Evolutionary conservation across 805 yeast species (phyloP).

Genomic region (Brettanomyces sp.): DNA sequence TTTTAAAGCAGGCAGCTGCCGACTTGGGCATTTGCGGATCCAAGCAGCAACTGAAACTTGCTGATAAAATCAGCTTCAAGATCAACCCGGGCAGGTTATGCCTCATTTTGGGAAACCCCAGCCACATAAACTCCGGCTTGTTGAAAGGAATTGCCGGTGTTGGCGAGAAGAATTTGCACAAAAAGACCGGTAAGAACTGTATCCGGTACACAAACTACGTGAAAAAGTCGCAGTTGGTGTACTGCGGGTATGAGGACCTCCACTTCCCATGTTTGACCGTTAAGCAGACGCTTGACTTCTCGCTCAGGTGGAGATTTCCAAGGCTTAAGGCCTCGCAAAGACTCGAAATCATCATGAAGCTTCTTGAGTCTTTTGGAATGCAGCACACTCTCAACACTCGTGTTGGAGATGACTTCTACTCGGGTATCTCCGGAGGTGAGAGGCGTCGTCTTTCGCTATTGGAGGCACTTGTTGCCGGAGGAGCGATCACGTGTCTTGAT

Average conservation of each 20-base stretch:
- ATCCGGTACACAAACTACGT: neutral
- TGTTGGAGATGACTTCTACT: constrained; percentile 37
- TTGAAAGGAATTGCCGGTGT: neutral
- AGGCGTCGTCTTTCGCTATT: constrained; percentile 78
- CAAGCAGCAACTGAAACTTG: neutral
- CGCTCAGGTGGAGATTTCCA: constrained; percentile 53
- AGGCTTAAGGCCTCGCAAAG: constrained; percentile 24
- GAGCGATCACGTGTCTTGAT: constrained; percentile 64
- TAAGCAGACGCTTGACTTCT: constrained; percentile 47
- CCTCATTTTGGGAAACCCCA: constrained; percentile 1
- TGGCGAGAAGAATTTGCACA: neutral
- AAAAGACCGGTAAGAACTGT: neutral
- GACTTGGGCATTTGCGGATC: neutral
- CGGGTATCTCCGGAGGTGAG: constrained; percentile 79
- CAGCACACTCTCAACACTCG: constrained; percentile 44
- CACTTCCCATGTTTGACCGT: constrained; percentile 51
- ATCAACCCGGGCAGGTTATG: constrained; percentile 1
- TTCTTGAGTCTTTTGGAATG: constrained; percentile 41
- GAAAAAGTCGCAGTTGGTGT: constrained; percentile 24
- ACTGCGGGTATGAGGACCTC: constrained; percentile 46
- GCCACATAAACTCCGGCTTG: neutral
- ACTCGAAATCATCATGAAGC: constrained; percentile 33
- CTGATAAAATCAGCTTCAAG: neutral
- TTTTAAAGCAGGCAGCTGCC: neutral
- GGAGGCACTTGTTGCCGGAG: constrained; percentile 60